phyloP scores from a whole-genome alignment of 345 rosid genomes.

The Populus euphratica region DNA sequence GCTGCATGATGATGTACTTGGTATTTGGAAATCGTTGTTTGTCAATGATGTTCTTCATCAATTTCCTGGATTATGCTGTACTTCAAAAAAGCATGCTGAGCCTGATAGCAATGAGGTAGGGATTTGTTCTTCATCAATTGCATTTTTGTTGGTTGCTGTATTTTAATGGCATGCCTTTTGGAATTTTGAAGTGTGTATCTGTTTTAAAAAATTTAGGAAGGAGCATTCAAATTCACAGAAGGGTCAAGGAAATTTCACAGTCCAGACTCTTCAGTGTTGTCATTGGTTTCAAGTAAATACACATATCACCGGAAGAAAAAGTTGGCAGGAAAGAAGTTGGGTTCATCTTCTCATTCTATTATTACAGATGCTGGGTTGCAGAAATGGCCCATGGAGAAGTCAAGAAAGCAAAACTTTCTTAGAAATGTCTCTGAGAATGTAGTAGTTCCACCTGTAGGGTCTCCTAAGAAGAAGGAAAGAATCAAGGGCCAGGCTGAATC shows the following conservation, averaged over 20 bases:
- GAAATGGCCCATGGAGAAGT: constrained; percentile 33
- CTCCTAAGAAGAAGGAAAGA: constrained; percentile 35
- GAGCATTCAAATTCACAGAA: constrained; percentile 18
- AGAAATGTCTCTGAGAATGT: constrained; percentile 20
- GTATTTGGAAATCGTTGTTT: constrained; percentile 55
- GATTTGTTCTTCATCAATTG: background rate
- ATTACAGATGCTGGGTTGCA: constrained; percentile 22
- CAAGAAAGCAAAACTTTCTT: constrained; percentile 27
- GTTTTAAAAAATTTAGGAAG: constrained; percentile 27
- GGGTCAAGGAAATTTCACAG: constrained; percentile 19
- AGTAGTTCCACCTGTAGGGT: constrained; percentile 18
- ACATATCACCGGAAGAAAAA: constrained; percentile 56
- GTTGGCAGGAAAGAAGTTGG: constrained; percentile 38
- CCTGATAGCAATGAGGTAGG: constrained; percentile 26
- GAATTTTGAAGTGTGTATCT: constrained; percentile 4
- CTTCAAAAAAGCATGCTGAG: constrained; percentile 22
- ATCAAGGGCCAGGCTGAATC: constrained; percentile 34
- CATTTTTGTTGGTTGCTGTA: background rate
- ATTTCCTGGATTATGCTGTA: constrained; percentile 33
- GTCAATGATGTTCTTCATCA: constrained; percentile 38
- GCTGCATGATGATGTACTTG: constrained; percentile 63
- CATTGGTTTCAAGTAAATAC: constrained; percentile 37
- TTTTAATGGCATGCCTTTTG: background rate
- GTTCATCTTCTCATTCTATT: constrained; percentile 28
- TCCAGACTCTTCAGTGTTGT: constrained; percentile 20